Evolutionary conservation across 2,329 filamentous ascomycete genomes (phyloP).

Genomic region (Venturia aucupariae): DNA sequence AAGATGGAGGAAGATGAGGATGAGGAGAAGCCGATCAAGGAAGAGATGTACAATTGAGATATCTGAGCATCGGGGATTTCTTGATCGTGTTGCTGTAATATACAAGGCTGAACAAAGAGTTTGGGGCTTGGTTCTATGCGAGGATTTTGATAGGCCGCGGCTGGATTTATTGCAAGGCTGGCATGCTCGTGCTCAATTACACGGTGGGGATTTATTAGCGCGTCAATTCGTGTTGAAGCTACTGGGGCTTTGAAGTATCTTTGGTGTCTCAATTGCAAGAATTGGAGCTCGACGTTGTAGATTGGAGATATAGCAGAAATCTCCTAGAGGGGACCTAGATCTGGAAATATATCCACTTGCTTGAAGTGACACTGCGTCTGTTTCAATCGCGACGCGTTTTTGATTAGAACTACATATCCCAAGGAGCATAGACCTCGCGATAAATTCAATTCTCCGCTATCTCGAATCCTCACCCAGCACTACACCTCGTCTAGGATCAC

Average conservation of each 20-base stretch:
- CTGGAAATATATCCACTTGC: too few species aligned
- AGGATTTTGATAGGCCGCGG: constrained; percentile 1
- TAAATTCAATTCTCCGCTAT: not conserved
- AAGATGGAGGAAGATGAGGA: not conserved
- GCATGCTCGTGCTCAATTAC: not conserved
- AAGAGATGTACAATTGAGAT: not conserved
- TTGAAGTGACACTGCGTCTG: not conserved
- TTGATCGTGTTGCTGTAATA: not conserved
- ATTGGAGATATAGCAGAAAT: too few species aligned
- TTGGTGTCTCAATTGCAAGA: not conserved
- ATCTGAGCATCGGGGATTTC: not conserved
- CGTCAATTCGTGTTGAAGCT: not conserved
- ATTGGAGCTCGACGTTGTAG: not conserved
- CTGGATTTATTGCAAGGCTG: not conserved
- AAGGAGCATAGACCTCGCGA: not conserved
- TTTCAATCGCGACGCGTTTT: not conserved
- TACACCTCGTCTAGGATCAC: too few species aligned
- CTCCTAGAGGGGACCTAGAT: too few species aligned
- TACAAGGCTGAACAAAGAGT: not conserved
- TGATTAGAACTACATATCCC: not conserved
- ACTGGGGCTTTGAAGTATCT: not conserved
- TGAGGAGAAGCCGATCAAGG: not conserved
- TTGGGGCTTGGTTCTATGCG: not conserved
- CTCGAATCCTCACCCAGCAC: not conserved
- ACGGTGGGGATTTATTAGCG: not conserved